Conservation (phyloP, 192 early-diverging fungal species). For the Coemansia sp. region DNA sequence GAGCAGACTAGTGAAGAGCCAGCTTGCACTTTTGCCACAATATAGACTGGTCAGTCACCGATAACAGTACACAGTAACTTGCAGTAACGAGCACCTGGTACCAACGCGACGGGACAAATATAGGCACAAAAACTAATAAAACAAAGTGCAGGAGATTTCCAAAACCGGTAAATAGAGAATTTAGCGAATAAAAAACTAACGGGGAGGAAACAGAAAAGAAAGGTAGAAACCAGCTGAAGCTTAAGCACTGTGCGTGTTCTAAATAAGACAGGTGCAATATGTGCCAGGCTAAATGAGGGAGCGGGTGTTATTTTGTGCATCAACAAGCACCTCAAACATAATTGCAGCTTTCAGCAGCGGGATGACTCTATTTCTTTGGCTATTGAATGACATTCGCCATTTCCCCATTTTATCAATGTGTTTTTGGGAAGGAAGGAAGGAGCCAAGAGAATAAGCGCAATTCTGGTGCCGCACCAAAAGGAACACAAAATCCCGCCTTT, state of each 20-base stretch:
- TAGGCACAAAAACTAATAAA: neutral
- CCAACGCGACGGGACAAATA: neutral
- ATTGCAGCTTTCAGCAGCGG: neutral
- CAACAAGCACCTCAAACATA: neutral
- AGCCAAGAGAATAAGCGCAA: neutral
- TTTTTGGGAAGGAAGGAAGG: too few species aligned
- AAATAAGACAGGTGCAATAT: neutral
- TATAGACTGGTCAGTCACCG: neutral
- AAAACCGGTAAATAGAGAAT: neutral
- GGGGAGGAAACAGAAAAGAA: neutral
- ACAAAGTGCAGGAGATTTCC: neutral
- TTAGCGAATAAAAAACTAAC: neutral
- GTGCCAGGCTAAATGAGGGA: neutral
- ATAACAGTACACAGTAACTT: neutral
- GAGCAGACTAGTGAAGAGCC: neutral
- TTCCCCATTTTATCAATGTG: neutral
- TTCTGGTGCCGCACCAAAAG: neutral
- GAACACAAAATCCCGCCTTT: neutral
- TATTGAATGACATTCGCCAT: neutral
- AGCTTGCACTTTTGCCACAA: neutral
- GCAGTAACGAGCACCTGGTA: neutral
- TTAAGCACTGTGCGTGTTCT: neutral
- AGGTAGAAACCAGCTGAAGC: neutral
- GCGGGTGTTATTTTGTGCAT: neutral
- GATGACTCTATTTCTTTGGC: neutral